These are phyloP conservation scores for Linnemannia elongata DNA, from an alignment of 192 early-diverging fungal species.

Conservation along the genomic window DNA sequence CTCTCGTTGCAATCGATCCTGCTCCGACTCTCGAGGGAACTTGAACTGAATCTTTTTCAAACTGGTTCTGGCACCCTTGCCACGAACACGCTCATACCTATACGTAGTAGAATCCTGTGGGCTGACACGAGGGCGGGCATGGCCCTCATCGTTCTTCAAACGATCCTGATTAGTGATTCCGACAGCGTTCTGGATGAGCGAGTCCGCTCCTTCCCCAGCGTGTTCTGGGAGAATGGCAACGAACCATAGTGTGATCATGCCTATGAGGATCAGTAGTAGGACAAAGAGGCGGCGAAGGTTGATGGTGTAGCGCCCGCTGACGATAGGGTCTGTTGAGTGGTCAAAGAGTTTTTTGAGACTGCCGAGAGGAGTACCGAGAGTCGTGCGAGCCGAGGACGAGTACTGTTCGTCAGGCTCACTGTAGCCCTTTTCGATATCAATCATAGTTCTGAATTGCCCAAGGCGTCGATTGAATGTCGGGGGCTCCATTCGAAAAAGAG, in stretches of 20 bases:
- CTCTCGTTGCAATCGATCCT: conserved; percentile 37
- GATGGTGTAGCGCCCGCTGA: conserved; percentile 51
- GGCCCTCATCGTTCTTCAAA: background rate
- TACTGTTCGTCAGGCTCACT: no score
- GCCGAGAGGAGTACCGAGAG: conserved; percentile 12
- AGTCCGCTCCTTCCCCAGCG: background rate
- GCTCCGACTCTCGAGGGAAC: conserved; percentile 23
- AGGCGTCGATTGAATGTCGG: no score
- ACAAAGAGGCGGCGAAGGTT: conserved; percentile 42
- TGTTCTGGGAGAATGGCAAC: background rate
- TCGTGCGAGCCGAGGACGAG: no score
- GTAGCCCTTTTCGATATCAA: no score
- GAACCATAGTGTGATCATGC: conserved; percentile 29
- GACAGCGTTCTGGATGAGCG: conserved; percentile 1
- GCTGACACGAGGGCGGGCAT: background rate
- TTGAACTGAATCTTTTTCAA: conserved; percentile 47
- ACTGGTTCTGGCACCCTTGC: conserved; percentile 19
- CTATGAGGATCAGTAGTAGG: conserved; percentile 31
- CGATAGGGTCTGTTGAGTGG: conserved; percentile 25
- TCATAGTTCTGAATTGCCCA: no score
- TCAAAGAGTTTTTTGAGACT: conserved; percentile 30
- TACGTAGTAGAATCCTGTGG: conserved; percentile 8
- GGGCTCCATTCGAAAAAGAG: no score
- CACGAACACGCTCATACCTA: conserved; percentile 41
- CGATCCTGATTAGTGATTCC: background rate